phyloP scores from a whole-genome alignment of 768 basidiomycete species.

The Amanita polypyramis region DNA sequence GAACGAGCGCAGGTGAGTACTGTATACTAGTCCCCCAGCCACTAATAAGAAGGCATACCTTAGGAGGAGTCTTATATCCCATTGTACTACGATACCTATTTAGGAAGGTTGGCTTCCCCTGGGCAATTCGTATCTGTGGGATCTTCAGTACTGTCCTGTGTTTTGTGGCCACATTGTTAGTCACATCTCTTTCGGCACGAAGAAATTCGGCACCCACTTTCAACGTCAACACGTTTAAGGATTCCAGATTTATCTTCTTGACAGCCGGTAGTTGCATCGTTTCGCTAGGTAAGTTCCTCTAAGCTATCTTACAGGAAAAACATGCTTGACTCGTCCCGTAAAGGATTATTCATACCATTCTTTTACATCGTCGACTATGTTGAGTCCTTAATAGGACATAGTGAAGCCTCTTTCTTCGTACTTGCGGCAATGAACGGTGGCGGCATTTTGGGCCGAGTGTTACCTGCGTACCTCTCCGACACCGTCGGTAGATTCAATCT shows the following conservation, averaged over 20 bases:
- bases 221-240: slow-evolving; percentile 29
- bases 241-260: slow-evolving; percentile 43
- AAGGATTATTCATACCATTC: slow-evolving; percentile 59
- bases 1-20: slow-evolving; percentile 51
- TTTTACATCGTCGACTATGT: slow-evolving; percentile 61
- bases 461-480: slow-evolving; percentile 57
- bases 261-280: slow-evolving; percentile 45
- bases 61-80: slow-evolving; percentile 64
- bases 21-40: not conserved
- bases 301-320: not conserved
- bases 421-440: slow-evolving; percentile 64
- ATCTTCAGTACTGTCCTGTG: slow-evolving; percentile 40
- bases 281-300: slow-evolving; percentile 39
- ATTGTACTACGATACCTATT: slow-evolving; percentile 54
- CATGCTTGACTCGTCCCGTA: not conserved
- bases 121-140: slow-evolving; percentile 50
- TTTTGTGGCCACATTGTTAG: slow-evolving; percentile 32
- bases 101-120: slow-evolving; percentile 43
- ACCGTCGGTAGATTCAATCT: slow-evolving; percentile 57
- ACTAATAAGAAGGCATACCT: not conserved
- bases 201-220: slow-evolving; percentile 19
- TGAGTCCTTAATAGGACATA: slow-evolving; percentile 27
- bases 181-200: slow-evolving; percentile 24
- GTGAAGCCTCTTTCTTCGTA: slow-evolving; percentile 37
- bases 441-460: slow-evolving; percentile 52